phyloP scores from a whole-genome alignment of 23 red algal genomes.

The Gracilaria domingensis region DNA sequence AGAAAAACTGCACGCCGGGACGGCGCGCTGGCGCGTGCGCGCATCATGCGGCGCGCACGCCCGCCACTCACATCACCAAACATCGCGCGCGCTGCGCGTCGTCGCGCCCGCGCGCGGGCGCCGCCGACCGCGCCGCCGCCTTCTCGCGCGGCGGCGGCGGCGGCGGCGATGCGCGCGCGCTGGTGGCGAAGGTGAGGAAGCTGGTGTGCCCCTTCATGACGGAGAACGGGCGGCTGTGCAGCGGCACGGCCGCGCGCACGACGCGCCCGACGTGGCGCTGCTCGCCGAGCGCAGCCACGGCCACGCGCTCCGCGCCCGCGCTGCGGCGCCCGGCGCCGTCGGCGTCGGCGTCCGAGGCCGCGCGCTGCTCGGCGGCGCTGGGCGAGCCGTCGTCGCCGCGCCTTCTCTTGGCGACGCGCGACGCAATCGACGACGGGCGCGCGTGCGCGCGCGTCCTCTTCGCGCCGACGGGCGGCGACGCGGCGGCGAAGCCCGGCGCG shows the following conservation, averaged over 20 bases:
- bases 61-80: neutral
- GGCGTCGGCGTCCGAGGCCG: neutral
- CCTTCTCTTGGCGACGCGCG: neutral
- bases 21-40: no score
- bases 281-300: conserved; percentile 4
- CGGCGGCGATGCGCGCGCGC: neutral
- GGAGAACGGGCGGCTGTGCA: conserved; percentile 44
- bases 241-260: conserved; percentile 3
- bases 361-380: no score
- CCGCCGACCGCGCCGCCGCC: neutral
- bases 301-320: conserved; percentile 47
- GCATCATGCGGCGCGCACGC: no score
- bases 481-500: conserved; percentile 48
- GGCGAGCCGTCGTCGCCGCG: conserved; percentile 2
- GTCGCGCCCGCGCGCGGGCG: neutral
- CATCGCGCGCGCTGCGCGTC: neutral
- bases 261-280: conserved; percentile 50
- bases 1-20: neutral
- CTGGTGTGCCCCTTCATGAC: conserved; percentile 86
- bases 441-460: neutral
- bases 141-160: neutral
- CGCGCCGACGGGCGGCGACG: conserved; percentile 9
- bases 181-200: conserved; percentile 83
- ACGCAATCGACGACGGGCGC: neutral
- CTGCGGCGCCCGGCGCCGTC: no score